Conservation (phyloP, 495 filamentous ascomycete species). For the Penicillium flavigenum region DNA sequence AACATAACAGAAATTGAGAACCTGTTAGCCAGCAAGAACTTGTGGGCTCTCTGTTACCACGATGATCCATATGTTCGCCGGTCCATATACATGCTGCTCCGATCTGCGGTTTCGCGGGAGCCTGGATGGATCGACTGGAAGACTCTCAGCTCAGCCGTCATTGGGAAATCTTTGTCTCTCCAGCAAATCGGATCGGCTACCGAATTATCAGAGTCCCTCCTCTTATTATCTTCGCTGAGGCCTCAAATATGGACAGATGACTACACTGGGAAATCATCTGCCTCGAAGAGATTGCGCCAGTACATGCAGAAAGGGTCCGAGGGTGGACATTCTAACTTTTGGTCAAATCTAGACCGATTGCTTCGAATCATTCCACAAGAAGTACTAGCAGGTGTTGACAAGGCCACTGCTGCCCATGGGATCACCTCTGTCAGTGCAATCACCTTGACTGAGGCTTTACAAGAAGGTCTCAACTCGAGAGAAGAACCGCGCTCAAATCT, state of each 20-base stretch:
- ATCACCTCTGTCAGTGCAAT: constrained; percentile 29
- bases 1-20: constrained; percentile 46
- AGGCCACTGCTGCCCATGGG: constrained; percentile 36
- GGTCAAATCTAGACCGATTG: constrained; percentile 62
- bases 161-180: constrained; percentile 65
- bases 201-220: constrained; percentile 64
- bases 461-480: constrained; percentile 65
- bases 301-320: constrained; percentile 88
- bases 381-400: constrained; percentile 50
- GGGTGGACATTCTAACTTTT: constrained; percentile 64
- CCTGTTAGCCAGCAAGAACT: constrained; percentile 61
- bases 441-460: constrained; percentile 60
- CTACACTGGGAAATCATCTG: constrained; percentile 64
- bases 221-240: constrained; percentile 56
- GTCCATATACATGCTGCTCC: constrained; percentile 65
- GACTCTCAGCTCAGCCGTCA: constrained; percentile 64
- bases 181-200: constrained; percentile 70
- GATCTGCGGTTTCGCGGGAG: constrained; percentile 56
- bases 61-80: constrained; percentile 71
- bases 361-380: constrained; percentile 57
- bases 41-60: constrained; percentile 74
- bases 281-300: constrained; percentile 59
- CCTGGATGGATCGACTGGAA: constrained; percentile 57
- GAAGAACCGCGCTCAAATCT: constrained; percentile 71
- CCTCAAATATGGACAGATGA: constrained; percentile 74